Percentiles rank a stretch among this genome's conserved stretches.
These are phyloP conservation scores for Ophiostoma himal-ulmi DNA, from an alignment of 2,329 filamentous ascomycete species.

Conservation along the genomic window DNA sequence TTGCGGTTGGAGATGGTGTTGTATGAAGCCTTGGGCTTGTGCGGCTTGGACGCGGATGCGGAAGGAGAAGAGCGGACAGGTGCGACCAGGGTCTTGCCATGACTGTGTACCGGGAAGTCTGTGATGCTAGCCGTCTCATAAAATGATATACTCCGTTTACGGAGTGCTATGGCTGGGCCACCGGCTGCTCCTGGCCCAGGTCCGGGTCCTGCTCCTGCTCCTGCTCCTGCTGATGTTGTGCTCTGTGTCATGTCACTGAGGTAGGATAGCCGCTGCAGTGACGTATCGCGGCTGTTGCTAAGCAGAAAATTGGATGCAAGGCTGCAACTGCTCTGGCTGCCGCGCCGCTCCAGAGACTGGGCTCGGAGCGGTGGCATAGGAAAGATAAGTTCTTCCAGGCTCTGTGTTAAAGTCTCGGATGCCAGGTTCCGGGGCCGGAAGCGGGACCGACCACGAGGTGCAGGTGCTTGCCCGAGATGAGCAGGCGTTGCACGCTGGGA, in stretches of 20 bases:
- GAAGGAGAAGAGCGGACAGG: not conserved
- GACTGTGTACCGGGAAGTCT: slow-evolving; percentile 10
- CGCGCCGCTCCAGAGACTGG: slow-evolving; percentile 20
- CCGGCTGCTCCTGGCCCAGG: not conserved
- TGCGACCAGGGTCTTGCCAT: not conserved
- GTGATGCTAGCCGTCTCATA: slow-evolving; percentile 10
- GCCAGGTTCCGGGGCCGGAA: not conserved
- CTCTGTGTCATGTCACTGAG: slow-evolving; percentile 15
- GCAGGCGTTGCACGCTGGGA: slow-evolving; percentile 2
- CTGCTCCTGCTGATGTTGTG: not conserved
- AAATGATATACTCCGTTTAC: not conserved
- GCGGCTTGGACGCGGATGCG: not conserved
- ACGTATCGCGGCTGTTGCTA: slow-evolving; percentile 24
- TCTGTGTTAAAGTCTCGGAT: not conserved
- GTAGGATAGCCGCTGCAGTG: slow-evolving; percentile 15
- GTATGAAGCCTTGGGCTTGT: not conserved
- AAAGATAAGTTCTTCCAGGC: not conserved
- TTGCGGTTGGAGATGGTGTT: not conserved
- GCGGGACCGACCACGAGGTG: not conserved
- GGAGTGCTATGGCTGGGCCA: not conserved
- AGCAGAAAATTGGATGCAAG: slow-evolving; percentile 20
- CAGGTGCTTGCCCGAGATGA: slow-evolving; percentile 3
- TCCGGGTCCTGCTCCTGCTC: not conserved
- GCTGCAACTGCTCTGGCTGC: slow-evolving; percentile 7
- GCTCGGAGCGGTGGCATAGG: slow-evolving; percentile 13